Base-by-base conservation (phyloP, 768 basidiomycete species). In the Asterophora parasitica region DNA sequence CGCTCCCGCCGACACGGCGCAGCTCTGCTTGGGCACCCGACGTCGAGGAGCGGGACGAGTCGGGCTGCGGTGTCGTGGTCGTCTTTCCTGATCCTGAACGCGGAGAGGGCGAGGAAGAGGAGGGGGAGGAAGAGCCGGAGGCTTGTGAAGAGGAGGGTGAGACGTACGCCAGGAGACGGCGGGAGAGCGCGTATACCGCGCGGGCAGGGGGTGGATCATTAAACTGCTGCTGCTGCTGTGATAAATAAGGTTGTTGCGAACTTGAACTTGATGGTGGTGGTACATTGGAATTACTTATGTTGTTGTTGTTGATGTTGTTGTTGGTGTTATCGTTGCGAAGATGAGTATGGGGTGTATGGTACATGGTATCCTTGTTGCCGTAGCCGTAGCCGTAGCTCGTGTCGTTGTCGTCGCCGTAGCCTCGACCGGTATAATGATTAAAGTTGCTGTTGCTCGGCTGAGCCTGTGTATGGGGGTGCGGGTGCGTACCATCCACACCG, bases 121-220 rank as follows among this genome's bases (percentile, higher is more conserved):
- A 5, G 45, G 38, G 2, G 41, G 48, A 36, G 46, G 27, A 15
- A 37, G 42, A 7, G 13, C 48, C 45, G 30, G 48, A 52, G 2
- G 60, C 53, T 35, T 42, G 19, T 10, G 39, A 47, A 4, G 55
- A 55, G 13, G 51, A 43, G 16, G 50, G 54, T 2, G 62, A 67
- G 7, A 77, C 73, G 54, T 76, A 86, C 4, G 81, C 84, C 11
- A 88, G 69, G 19, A 89, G 75, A 8, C 85, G 81, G 30, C 72
- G 64, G 10, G 81, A 81, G 15, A 85, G 67, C 3, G 82, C 71
- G 58, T 79, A 86, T 8, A 84, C 64, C 1, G 86, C 79, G n/a
- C 55, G 64, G 1, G 71, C n/a, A 39, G 37, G 15, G 35, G 45
- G 23, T 40, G 27, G 15, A 30, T n/a, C n/a, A n/a, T n/a, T n/a